Conservation (phyloP, 768 basidiomycete species). For the Xerocomus potaroensis region DNA sequence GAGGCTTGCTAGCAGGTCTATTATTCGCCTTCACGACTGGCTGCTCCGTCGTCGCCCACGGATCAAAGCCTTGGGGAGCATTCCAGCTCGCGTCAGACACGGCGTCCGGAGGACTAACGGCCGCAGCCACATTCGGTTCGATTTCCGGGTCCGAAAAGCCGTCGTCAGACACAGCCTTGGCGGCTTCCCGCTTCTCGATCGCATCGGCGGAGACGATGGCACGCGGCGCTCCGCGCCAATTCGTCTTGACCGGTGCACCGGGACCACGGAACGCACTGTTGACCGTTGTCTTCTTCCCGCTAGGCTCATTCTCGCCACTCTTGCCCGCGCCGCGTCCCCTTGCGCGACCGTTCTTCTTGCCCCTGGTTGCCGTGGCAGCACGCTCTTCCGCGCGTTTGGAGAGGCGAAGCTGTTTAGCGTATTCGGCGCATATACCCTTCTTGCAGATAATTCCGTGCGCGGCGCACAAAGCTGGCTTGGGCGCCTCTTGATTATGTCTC, state of each 20-base stretch:
- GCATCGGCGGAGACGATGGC: slow-evolving; percentile 22
- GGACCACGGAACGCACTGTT: slow-evolving; percentile 23
- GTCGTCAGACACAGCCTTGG: slow-evolving; percentile 4
- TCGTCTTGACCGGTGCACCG: slow-evolving; percentile 29
- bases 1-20: background rate
- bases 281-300: slow-evolving; percentile 1
- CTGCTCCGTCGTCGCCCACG: slow-evolving; percentile 14
- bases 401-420: slow-evolving; percentile 25
- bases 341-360: slow-evolving; percentile 18
- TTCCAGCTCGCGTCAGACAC: slow-evolving; percentile 23
- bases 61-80: slow-evolving; percentile 18
- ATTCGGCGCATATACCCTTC: slow-evolving; percentile 35
- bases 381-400: slow-evolving; percentile 8
- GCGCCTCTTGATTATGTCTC: slow-evolving; percentile 8
- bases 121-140: slow-evolving; percentile 5
- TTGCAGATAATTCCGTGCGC: slow-evolving; percentile 34
- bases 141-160: slow-evolving; percentile 17
- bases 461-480: slow-evolving; percentile 20
- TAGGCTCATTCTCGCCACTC: slow-evolving; percentile 5
- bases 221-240: slow-evolving; percentile 28
- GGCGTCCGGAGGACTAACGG: slow-evolving; percentile 1
- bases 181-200: slow-evolving; percentile 23
- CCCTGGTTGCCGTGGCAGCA: slow-evolving; percentile 12
- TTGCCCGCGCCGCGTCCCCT: slow-evolving; percentile 10
- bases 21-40: slow-evolving; percentile 7